Base-by-base conservation (phyloP, 179 eudicot genomes). In the Silene noctiflora region DNA sequence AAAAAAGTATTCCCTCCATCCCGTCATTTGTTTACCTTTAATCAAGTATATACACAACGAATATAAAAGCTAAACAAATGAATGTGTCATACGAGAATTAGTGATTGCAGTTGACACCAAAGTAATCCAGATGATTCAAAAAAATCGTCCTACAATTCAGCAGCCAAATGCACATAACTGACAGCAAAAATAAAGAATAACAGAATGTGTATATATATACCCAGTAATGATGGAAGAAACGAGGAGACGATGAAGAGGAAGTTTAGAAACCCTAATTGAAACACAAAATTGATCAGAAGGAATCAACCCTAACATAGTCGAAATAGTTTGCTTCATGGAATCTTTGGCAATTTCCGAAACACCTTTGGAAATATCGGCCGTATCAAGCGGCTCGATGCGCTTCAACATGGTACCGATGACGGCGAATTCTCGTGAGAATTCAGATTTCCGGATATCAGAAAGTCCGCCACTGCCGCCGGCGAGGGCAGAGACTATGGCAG, bases 281-380 rank as follows among this genome's bases (percentile, higher is more conserved):
- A 94, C 92, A 1, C 81, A 63, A 39, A 94, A 91, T 69, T 94
- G 96, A 80, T 94, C 93, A 10, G 97, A 89, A 4, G 98, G 98
- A 8, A 91, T 85, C 77, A 94, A 79, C 0, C 97, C 97, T 0
- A 94, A 75, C 98, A 94, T 91, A 29, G 91, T 83, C 2, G 98
- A 94, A 33, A 94, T 90, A 12, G 98, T 91, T 84, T 90, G 93
- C 80, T 94, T 94, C 97, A 94, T 94, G 2, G 92, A 86, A 21
- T 94, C 97, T 75, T 89, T 91, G 0, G 94, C 96, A 0, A 86
- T 78, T 14, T 85, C 91, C 6, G 96, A 90, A 12, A 94, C 92
- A 9, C 92, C 90, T 61, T 92, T 85, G 10, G 93, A 85, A 3
- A 94, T 89, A 70, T 85, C 88, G 35, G 90, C 86, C 2, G 79